Evolutionary conservation across 1,284 basidiomycete species (phyloP).

Genomic region (Wolfiporia cocos): DNA sequence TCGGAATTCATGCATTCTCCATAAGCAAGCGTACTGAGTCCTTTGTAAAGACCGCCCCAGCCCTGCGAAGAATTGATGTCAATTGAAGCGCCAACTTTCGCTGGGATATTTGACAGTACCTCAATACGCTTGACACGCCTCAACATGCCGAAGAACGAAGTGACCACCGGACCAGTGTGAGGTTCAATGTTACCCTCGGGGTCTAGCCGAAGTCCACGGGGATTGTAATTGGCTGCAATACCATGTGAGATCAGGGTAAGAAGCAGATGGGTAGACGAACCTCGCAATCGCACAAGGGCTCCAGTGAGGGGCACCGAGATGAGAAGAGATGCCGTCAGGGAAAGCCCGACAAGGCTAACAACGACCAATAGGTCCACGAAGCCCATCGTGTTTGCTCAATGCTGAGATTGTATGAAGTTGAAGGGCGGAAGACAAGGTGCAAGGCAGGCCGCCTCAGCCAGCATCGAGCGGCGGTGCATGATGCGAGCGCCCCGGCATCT

Average conservation of each 20-base stretch:
- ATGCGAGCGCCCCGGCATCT: neutral
- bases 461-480: conserved; percentile 2
- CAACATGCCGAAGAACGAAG: conserved; percentile 63
- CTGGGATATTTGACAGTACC: conserved; percentile 30
- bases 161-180: conserved; percentile 67
- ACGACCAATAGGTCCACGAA: conserved; percentile 20
- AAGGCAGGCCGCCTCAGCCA: neutral
- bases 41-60: conserved; percentile 79
- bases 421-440: conserved; percentile 1
- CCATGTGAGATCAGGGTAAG: neutral
- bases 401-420: neutral
- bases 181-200: conserved; percentile 69
- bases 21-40: conserved; percentile 51
- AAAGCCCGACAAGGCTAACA: conserved; percentile 39
- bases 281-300: conserved; percentile 62
- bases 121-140: conserved; percentile 72
- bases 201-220: conserved; percentile 79
- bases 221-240: conserved; percentile 64
- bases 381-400: conserved; percentile 2
- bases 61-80: conserved; percentile 38
- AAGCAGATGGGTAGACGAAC: conserved; percentile 6
- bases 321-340: conserved; percentile 39
- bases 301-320: conserved; percentile 57
- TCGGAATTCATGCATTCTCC: neutral
- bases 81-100: neutral